Base-by-base conservation (phyloP, 2,329 filamentous ascomycete genomes). In the Gaeumannomyces sp. region DNA sequence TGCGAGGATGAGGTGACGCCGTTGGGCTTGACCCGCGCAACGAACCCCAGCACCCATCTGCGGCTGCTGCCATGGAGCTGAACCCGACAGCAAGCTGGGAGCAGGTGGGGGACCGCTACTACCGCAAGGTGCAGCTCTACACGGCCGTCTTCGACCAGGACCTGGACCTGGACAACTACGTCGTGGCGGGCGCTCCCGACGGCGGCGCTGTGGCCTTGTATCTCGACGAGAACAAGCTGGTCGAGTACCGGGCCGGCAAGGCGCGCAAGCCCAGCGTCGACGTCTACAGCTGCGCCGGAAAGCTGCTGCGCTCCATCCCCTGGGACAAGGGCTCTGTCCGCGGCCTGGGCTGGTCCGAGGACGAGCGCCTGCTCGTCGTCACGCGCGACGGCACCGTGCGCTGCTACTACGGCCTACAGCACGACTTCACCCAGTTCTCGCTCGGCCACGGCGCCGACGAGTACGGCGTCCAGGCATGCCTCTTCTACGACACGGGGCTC, bases 301-400 rank as follows among this genome's bases (percentile, higher is more conserved):
- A 93, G 80, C 86, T 92, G 65, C 89, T 99, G 68, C 89, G 89
- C 71, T 87, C 86, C 73, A 92, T 97, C 69, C 86, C 90, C 74
- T 98, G 94, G 93, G 94, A 98, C 71, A 92, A 93, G 77, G 92
- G 92, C 60, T 81, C 88, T 3, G 91, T 99, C 73, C 90, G 89
- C 75, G 93, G 92, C 2, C 83, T 99, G 27, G 95, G 95, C 45
- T 99, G 95, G 95, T 97, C 93, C 27, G 94, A 97, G 72, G 92
- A 97, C 69, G 95, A 99, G 81, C 90, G 91, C 73, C 83, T 99
- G 60, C 80, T 99, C 4, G 90, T 97, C 0, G 88, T 98, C 63
- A 92, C 93, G 13, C 86, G 90, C 64, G 94, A 99, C 73, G 95
- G 95, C 29, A 94, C 88, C 1, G 94, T 98, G 59, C 85, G 93